A percentile compares a stretch with the other conserved stretches of the same genome.
Evolutionary conservation across 2,329 filamentous ascomycete species (phyloP).

Genomic region (Arthrobotrys conoides): DNA sequence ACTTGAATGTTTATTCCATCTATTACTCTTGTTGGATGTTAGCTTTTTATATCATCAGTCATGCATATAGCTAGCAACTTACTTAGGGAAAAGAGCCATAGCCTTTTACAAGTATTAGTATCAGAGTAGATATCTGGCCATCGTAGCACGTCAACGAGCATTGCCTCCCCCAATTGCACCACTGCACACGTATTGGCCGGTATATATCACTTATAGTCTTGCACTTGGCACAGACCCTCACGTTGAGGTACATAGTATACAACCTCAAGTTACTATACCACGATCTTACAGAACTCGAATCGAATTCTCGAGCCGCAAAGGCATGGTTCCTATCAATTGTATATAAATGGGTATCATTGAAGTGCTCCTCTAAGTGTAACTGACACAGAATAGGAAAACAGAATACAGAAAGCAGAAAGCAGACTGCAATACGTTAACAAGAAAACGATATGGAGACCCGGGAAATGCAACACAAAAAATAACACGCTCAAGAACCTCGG

Average conservation of each 20-base stretch:
- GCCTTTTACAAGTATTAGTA: not conserved
- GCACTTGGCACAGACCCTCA: not conserved
- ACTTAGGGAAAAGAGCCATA: not conserved
- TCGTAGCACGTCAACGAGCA: not conserved
- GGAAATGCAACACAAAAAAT: slow-evolving; percentile 55
- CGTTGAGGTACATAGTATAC: no score
- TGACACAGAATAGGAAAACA: slow-evolving; percentile 44
- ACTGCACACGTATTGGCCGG: not conserved
- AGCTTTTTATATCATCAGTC: not conserved
- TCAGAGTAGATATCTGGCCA: no score
- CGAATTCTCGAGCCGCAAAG: not conserved
- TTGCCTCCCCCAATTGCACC: not conserved
- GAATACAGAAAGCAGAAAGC: slow-evolving; percentile 10
- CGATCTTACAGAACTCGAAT: not conserved
- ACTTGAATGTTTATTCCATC: not conserved
- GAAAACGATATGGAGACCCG: not conserved
- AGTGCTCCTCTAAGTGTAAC: slow-evolving; percentile 59
- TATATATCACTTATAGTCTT: not conserved
- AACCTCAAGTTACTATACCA: not conserved
- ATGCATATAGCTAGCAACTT: not conserved
- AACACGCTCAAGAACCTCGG: slow-evolving; percentile 55
- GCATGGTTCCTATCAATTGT: not conserved
- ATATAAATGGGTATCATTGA: slow-evolving; percentile 61
- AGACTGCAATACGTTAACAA: not conserved
- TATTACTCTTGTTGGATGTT: not conserved